Percentiles rank a stretch among this genome's conserved stretches.
Conservation (phyloP, 768 basidiomycete species). For the Leccinum arenicola region DNA sequence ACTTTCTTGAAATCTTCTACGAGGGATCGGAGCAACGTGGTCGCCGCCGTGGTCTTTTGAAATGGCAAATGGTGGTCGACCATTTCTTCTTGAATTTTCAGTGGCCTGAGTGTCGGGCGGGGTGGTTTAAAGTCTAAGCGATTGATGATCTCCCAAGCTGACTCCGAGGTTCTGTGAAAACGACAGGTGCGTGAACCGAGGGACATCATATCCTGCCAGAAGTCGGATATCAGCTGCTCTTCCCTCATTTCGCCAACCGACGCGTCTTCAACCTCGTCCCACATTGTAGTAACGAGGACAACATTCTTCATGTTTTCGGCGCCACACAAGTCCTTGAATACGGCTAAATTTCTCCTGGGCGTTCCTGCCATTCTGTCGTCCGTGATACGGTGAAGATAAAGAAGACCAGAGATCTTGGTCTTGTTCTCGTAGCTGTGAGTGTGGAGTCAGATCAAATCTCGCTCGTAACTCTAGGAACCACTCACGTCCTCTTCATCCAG, state of each 20-base stretch:
- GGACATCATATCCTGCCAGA: constrained; percentile 16
- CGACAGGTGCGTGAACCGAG: constrained; percentile 12
- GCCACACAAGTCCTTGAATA: constrained; percentile 15
- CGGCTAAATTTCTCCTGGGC: constrained; percentile 6
- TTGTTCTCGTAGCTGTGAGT: constrained; percentile 6
- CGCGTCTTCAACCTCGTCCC: constrained; percentile 10
- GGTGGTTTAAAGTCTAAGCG: neutral
- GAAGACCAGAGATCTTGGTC: constrained; percentile 10
- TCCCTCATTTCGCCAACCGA: constrained; percentile 10
- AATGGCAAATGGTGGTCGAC: constrained; percentile 8
- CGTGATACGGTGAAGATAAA: constrained; percentile 16
- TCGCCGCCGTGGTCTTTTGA: constrained; percentile 16
- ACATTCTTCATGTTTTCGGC: constrained; percentile 11
- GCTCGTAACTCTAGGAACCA: neutral
- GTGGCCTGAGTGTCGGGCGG: neutral
- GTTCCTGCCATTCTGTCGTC: constrained; percentile 12
- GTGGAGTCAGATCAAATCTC: neutral
- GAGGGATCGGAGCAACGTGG: constrained; percentile 13
- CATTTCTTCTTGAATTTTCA: constrained; percentile 19
- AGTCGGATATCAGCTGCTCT: constrained; percentile 8
- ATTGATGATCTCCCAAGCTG: constrained; percentile 14
- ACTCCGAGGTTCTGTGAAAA: constrained; percentile 8
- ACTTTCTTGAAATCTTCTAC: constrained; percentile 5
- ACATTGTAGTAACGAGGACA: constrained; percentile 21
- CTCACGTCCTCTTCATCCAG: constrained; percentile 20